Conservation (phyloP, 495 filamentous ascomycete species). For the Penicillium taxi region DNA sequence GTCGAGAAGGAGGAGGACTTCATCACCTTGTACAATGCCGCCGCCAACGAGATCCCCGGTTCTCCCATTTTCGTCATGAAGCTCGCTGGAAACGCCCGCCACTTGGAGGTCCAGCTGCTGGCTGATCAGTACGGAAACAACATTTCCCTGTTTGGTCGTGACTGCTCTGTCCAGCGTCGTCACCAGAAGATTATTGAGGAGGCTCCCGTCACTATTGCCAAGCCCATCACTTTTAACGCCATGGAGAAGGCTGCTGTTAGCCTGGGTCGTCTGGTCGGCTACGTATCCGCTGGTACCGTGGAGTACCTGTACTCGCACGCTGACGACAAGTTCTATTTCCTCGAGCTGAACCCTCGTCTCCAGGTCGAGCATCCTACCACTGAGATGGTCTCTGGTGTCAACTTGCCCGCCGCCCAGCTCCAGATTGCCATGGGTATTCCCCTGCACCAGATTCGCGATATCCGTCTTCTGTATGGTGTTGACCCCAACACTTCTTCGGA, state of each 20-base stretch:
- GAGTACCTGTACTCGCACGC: conserved; percentile 99
- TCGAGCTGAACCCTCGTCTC: conserved; percentile 95
- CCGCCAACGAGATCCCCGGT: conserved; percentile 95
- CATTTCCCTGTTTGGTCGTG: conserved; percentile 95
- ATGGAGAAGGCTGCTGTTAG: conserved; percentile 98
- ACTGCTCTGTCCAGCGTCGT: conserved; percentile 96
- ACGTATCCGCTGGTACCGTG: conserved; percentile 97
- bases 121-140: conserved; percentile 99
- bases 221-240: conserved; percentile 74
- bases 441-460: conserved; percentile 90
- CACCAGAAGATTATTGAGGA: conserved; percentile 99
- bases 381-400: conserved; percentile 98
- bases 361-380: conserved; percentile 99
- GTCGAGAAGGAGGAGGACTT: conserved; percentile 83
- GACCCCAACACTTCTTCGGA: conserved; percentile 77
- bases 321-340: conserved; percentile 98
- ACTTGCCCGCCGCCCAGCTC: conserved; percentile 92
- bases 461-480: conserved; percentile 90
- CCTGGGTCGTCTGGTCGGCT: conserved; percentile 87
- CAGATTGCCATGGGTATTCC: conserved; percentile 99
- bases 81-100: conserved; percentile 88
- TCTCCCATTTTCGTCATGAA: conserved; percentile 99
- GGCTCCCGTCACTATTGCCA: conserved; percentile 93
- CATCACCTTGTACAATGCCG: conserved; percentile 78
- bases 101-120: conserved; percentile 94